Percentiles rank a stretch among this genome's conserved stretches.
These are phyloP conservation scores for Sicyos edulis DNA, from an alignment of 306 rosid genomes.

Conservation along the genomic window DNA sequence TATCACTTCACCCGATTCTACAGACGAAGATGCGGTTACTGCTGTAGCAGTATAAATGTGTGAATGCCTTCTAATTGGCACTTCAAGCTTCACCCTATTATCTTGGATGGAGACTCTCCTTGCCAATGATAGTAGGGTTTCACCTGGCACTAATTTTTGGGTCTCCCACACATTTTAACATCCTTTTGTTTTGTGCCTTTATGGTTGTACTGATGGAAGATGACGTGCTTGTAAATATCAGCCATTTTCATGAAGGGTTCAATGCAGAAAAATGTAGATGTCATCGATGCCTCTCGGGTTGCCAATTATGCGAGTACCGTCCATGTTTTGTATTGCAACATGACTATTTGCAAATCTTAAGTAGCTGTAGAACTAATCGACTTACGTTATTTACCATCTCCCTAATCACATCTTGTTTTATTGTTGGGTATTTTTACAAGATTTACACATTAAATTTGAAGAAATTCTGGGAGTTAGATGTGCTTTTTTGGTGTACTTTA, in stretches of 20 bases:
- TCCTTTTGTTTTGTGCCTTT: background rate
- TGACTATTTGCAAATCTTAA: background rate
- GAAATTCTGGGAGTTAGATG: background rate
- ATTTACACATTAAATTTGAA: background rate
- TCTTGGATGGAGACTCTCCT: background rate
- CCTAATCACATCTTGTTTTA: background rate
- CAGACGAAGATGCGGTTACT: constrained; percentile 45
- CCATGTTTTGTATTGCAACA: background rate
- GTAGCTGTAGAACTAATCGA: background rate
- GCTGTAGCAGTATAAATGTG: background rate
- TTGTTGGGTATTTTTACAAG: background rate
- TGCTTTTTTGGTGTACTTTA: background rate
- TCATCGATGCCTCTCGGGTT: background rate
- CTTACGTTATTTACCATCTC: background rate
- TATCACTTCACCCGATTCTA: constrained; percentile 44
- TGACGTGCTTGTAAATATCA: background rate
- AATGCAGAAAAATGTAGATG: background rate
- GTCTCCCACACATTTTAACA: background rate
- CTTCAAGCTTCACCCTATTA: background rate
- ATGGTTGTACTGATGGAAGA: background rate
- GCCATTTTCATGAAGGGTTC: background rate
- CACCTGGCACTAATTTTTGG: background rate
- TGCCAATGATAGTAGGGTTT: background rate
- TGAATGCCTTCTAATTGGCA: background rate
- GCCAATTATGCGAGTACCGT: background rate